A percentile compares a stretch with the other conserved stretches of the same genome.
These are phyloP conservation scores for Fraxinus xanthoxyloides DNA, from an alignment of 305 asterid species.

Conservation along the genomic window DNA sequence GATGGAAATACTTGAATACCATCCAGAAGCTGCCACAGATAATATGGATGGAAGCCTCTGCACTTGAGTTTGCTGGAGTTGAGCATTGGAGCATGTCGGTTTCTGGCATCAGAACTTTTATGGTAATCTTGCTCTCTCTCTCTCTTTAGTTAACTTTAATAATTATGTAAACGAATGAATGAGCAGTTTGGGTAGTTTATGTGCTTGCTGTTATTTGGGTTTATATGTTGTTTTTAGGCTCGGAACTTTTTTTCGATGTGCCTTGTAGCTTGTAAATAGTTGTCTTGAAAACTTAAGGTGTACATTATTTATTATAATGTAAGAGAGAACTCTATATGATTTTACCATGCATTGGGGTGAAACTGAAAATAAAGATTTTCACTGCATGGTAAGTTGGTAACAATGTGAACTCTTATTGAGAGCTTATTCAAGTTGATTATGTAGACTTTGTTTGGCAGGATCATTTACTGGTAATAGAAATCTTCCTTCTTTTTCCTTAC, in stretches of 20 bases:
- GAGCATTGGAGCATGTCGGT: background rate
- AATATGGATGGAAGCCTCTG: slow-evolving; percentile 3
- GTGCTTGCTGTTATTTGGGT: background rate
- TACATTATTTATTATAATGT: background rate
- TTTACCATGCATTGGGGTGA: background rate
- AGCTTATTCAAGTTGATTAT: background rate
- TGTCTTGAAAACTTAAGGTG: background rate
- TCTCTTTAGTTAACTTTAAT: background rate
- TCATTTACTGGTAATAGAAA: background rate
- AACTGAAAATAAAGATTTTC: background rate
- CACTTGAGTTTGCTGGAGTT: slow-evolving; percentile 1
- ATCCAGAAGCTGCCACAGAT: slow-evolving; percentile 24
- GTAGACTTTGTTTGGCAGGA: background rate
- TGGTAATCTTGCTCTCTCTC: background rate
- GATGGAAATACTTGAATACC: slow-evolving; percentile 34
- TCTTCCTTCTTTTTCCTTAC: background rate
- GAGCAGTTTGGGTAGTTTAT: background rate
- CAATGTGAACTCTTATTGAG: background rate
- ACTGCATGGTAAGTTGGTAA: background rate
- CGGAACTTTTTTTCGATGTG: background rate
- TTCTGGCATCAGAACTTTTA: background rate
- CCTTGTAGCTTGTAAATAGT: background rate
- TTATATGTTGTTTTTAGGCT: background rate
- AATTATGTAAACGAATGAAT: background rate
- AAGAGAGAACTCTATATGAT: background rate